A percentile compares a stretch with the other conserved stretches of the same genome.
phyloP scores from a whole-genome alignment of 2,329 filamentous ascomycete species.

The Aspergillus japonicus region DNA sequence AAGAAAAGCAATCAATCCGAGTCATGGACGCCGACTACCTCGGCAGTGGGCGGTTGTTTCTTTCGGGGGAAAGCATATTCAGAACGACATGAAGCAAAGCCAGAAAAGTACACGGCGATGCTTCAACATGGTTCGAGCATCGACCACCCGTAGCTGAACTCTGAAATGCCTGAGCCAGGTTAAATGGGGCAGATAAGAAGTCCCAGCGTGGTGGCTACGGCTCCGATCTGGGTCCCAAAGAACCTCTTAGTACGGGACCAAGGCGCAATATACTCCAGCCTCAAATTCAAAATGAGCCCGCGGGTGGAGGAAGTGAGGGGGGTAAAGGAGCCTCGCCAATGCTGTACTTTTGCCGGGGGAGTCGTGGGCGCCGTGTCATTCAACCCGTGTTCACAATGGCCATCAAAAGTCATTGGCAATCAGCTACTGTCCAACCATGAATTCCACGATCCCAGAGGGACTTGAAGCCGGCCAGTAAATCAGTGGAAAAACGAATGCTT shows the following conservation, averaged over 20 bases:
- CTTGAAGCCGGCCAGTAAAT: background rate
- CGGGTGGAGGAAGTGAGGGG: background rate
- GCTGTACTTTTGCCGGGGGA: background rate
- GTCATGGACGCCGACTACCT: background rate
- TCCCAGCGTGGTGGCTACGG: constrained; percentile 3
- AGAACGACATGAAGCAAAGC: background rate
- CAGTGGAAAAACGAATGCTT: background rate
- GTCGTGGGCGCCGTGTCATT: background rate
- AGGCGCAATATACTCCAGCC: background rate
- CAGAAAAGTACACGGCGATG: background rate
- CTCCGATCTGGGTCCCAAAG: background rate
- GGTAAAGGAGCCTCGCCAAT: background rate
- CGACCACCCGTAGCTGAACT: background rate
- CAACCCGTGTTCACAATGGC: background rate
- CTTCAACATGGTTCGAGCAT: background rate
- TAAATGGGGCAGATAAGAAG: constrained; percentile 1
- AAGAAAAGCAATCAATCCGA: background rate
- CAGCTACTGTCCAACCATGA: background rate
- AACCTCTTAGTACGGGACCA: background rate
- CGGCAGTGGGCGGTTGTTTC: background rate
- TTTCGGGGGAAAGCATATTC: background rate
- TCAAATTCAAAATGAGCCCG: background rate
- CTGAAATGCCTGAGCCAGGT: constrained; percentile 3
- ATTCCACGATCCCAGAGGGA: background rate
- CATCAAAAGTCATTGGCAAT: background rate